Conservation (phyloP, 257 asterid species). For the Solanum piurae region DNA sequence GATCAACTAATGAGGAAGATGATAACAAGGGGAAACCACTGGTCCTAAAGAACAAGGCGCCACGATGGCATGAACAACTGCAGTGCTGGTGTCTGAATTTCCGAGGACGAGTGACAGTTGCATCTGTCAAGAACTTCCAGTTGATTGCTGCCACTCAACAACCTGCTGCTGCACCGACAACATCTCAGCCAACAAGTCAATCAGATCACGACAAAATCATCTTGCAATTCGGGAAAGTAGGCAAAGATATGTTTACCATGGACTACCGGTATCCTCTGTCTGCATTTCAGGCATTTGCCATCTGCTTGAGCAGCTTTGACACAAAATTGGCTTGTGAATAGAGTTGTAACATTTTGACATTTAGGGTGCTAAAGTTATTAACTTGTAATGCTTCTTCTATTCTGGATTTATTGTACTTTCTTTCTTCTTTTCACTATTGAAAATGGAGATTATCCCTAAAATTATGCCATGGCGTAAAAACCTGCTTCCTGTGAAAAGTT, state of each 20-base stretch:
- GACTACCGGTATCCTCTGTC: slow-evolving; percentile 82
- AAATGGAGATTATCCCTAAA: neutral
- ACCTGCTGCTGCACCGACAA: slow-evolving; percentile 13
- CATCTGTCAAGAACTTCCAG: slow-evolving; percentile 91
- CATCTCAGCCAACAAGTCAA: slow-evolving; percentile 40
- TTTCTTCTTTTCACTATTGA: neutral
- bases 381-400: neutral
- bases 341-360: neutral
- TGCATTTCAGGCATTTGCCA: slow-evolving; percentile 85
- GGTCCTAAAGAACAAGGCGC: slow-evolving; percentile 83
- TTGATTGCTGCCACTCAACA: slow-evolving; percentile 56
- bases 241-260: slow-evolving; percentile 87
- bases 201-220: slow-evolving; percentile 79
- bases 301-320: slow-evolving; percentile 92
- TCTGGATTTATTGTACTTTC: neutral
- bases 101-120: slow-evolving; percentile 84
- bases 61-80: slow-evolving; percentile 91
- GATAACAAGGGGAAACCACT: slow-evolving; percentile 45
- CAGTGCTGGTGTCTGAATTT: slow-evolving; percentile 94
- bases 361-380: neutral
- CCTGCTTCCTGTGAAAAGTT: neutral
- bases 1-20: slow-evolving; percentile 22
- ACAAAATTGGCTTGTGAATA: slow-evolving; percentile 95
- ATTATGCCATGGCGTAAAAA: neutral
- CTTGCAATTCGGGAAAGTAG: slow-evolving; percentile 83